A percentile compares a stretch with the other conserved stretches of the same genome.
Evolutionary conservation across 345 rosid species (phyloP).

Genomic region (Rhizophora mangle): DNA sequence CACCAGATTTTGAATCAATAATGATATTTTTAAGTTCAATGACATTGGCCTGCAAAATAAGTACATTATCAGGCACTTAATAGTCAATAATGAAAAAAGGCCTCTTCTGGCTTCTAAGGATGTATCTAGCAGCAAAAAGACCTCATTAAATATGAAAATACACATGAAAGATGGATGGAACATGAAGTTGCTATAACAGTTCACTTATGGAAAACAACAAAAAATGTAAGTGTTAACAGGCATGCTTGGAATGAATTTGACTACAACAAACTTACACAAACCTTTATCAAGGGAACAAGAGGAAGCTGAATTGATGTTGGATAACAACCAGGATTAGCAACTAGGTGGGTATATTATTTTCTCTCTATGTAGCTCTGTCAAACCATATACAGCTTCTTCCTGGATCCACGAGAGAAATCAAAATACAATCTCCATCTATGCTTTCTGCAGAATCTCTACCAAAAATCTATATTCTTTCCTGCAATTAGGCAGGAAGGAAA

Average conservation of each 20-base stretch:
- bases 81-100: background rate
- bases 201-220: too few relatives aligned
- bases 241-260: slow-evolving; percentile 8
- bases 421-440: too few relatives aligned
- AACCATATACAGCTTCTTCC: slow-evolving; percentile 91
- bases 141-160: background rate
- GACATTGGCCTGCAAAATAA: slow-evolving; percentile 63
- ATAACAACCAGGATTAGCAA: slow-evolving; percentile 98
- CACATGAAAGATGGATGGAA: background rate
- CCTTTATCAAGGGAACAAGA: slow-evolving; percentile 86
- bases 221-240: background rate
- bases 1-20: slow-evolving; percentile 92
- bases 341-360: slow-evolving; percentile 66
- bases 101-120: too few relatives aligned
- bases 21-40: slow-evolving; percentile 62
- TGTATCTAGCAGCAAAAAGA: too few relatives aligned
- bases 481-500: background rate
- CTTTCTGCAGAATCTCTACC: too few relatives aligned
- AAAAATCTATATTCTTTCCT: too few relatives aligned
- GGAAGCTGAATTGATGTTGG: slow-evolving; percentile 97
- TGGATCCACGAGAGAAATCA: slow-evolving; percentile 23
- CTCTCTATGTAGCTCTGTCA: slow-evolving; percentile 81
- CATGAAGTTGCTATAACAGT: too few relatives aligned
- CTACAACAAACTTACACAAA: slow-evolving; percentile 17
- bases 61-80: slow-evolving; percentile 7